Evolutionary conservation across 2,329 filamentous ascomycete species (phyloP), one percentile per base, ranked within the genome.

Genomic region (Aureobasidium namibiae): DNA sequence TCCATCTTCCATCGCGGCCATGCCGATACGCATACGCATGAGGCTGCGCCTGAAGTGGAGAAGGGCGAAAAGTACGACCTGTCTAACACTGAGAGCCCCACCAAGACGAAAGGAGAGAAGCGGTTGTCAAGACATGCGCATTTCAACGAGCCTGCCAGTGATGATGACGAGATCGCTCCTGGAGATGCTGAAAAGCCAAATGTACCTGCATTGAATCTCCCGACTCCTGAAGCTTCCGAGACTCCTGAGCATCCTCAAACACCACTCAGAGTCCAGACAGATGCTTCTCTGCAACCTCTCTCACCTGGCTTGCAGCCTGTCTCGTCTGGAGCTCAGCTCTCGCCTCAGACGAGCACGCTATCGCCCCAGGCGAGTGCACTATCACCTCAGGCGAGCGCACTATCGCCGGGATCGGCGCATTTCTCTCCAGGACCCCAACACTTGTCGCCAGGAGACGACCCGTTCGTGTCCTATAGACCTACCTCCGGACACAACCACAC

Each of bases 1-100:
- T 72, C 69, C 5, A 66, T 63, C n/a, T 63, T 69, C 48, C 65
- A 66, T 48, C 56, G 60, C 44, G 63, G 53, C 42, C 57, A 61
- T 50, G 61, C 57, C 52, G 62, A 56, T 26, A 42, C n/a, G 24
- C 59, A 58, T 9, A 62, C 31, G 13, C 45, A 57, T 41, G 50
- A 52, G 44, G 39, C 50, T 24, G 41, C 59, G 16, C 50, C 59
- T 38, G 49, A 56, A 7, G 11, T 56, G 3, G 59, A 60, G 31
- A 59, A 59, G 29, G 57, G 39, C 29, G 23, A 29, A 2, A 42
- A 42, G 36, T 13, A 16, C n/a, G 21, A 18, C 2, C 18, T 33
- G 11, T 9, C 46, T 10, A n/a, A 41, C 18, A 18, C 13, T n/a
- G 38, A 36, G 18, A 50, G 26, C 34, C 44, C 34, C 1, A 38